Evolutionary conservation across 2,329 filamentous ascomycete genomes (phyloP), one percentile per base, ranked within the genome.

Genomic region (Fusarium veterinarium): DNA sequence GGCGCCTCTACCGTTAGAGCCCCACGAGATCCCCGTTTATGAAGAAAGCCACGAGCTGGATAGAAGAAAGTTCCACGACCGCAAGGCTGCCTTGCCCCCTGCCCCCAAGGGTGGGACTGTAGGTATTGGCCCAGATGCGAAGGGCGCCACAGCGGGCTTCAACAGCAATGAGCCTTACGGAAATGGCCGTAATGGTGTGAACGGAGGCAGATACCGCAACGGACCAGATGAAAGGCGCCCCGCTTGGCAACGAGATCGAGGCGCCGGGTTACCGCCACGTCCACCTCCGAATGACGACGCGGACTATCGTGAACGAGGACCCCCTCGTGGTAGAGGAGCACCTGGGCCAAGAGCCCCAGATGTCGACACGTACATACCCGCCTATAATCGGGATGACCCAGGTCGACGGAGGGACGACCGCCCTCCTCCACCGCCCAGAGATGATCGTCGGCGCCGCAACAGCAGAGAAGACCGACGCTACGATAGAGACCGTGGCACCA

Each of bases 1-100:
- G 63, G 83, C 88, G 2, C 96, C 96, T 8, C 85, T 92, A 8
- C 96, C 96, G 13, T 91, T 95, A 42, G 89, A 89, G 61, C 94
- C 96, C 2, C 91, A 92, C 72, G 95, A 98, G 56, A 88, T 99
- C n/a, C 96, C 96, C 5, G 89, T 86, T 20, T 98, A 97, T 78
- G 94, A 97, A 79, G 95, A 98, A 77, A 97, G 95, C 48, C 96
- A 99, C 82, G 96, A 99, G 81, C 86, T 98, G n/a, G 96, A 99
- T 80, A 90, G 95, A 56, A 91, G 95, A 80, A 97, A 95, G 82
- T 95, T 95, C 76, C 92, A 97, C 74, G 93, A 95, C 65, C 92
- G 96, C 77, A 94, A 94, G 78, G 92, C 92, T 28, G 92, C 91
- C 28, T 87, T 95, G 16, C 95, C 95, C 8, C 95, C 96, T 17